Evolutionary conservation across 768 basidiomycete species (phyloP).

Genomic region (Termitomyces sp.): DNA sequence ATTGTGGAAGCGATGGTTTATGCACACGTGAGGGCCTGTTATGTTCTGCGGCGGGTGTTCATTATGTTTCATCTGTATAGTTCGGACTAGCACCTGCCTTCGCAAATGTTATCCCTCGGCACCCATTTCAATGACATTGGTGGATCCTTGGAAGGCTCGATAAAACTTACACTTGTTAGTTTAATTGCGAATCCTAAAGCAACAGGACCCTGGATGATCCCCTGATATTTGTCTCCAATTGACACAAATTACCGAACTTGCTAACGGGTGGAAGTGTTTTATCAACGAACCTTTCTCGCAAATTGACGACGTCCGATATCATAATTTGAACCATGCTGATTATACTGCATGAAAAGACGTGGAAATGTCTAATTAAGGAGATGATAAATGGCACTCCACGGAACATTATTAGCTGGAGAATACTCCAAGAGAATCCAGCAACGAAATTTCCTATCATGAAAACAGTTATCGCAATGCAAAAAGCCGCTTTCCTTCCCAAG

Average conservation of each 20-base stretch:
- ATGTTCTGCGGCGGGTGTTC: no score
- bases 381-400: slow-evolving; percentile 31
- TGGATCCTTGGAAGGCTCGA: no score
- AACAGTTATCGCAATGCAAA: slow-evolving; percentile 51
- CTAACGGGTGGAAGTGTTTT: not conserved
- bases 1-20: no score
- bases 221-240: slow-evolving; percentile 70
- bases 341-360: slow-evolving; percentile 38
- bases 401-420: slow-evolving; percentile 64
- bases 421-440: slow-evolving; percentile 60
- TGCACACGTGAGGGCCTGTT: no score
- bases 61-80: no score
- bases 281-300: slow-evolving; percentile 48
- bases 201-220: slow-evolving; percentile 54
- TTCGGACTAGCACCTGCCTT: no score
- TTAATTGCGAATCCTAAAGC: slow-evolving; percentile 52
- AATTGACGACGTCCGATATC: slow-evolving; percentile 65
- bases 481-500: slow-evolving; percentile 57
- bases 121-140: no score
- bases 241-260: not conserved
- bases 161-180: no score
- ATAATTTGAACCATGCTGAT: slow-evolving; percentile 67
- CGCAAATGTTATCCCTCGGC: no score
- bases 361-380: not conserved
- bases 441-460: slow-evolving; percentile 63